Evolutionary conservation across 768 basidiomycete species (phyloP).

Genomic region (Termitomyces sp.): DNA sequence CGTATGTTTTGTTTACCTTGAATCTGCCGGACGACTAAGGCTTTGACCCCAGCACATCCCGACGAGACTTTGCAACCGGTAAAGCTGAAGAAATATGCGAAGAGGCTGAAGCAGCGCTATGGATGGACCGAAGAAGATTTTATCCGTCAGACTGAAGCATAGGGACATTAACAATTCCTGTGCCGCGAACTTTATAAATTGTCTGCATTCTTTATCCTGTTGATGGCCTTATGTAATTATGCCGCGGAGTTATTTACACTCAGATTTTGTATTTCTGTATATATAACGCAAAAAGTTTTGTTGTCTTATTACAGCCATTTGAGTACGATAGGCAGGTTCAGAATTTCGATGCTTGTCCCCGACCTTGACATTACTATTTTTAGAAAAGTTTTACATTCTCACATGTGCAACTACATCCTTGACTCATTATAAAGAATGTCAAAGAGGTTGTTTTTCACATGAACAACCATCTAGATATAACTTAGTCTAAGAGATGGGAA

Average conservation of each 20-base stretch:
- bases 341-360: no score
- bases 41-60: conserved; percentile 53
- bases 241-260: not conserved
- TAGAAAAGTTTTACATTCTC: no score
- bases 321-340: no score
- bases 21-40: conserved; percentile 1
- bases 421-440: no score
- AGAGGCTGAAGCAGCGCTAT: conserved; percentile 55
- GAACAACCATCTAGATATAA: no score
- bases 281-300: no score
- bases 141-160: conserved; percentile 16
- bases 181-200: not conserved
- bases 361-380: no score
- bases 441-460: no score
- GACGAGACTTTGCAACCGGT: conserved; percentile 54
- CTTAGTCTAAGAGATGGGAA: no score
- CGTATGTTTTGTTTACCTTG: conserved; percentile 34
- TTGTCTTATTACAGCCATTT: no score
- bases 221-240: not conserved
- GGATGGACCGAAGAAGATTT: conserved; percentile 58
- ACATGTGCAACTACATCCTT: no score
- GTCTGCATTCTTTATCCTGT: not conserved
- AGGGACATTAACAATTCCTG: not conserved
- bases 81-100: conserved; percentile 47
- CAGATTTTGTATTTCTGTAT: not conserved